Conservation (phyloP, 106 monocot genomes). For the Dendrobium huoshanense region DNA sequence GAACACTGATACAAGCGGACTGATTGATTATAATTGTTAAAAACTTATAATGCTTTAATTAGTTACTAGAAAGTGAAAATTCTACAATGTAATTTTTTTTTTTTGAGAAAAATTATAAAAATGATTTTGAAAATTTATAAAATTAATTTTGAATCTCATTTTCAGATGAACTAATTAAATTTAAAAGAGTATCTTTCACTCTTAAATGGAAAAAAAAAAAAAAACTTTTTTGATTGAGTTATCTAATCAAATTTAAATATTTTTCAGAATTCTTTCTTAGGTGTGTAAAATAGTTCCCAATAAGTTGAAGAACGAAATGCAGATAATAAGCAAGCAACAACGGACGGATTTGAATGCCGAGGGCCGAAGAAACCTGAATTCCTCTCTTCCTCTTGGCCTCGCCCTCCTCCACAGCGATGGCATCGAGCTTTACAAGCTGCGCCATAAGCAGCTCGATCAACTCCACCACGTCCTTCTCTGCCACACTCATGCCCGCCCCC, state of each 20-base stretch:
- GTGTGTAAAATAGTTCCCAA: too few relatives aligned
- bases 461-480: conserved; percentile 1
- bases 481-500: neutral
- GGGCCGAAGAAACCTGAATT: neutral
- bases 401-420: neutral
- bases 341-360: neutral
- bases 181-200: neutral
- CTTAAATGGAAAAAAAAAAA: neutral
- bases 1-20: neutral
- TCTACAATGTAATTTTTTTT: neutral
- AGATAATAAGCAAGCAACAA: neutral
- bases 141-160: too few relatives aligned
- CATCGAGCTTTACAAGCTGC: conserved; percentile 1
- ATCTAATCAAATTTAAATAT: neutral
- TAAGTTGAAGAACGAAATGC: neutral
- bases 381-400: neutral
- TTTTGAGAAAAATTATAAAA: neutral
- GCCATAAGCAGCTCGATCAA: conserved; percentile 5
- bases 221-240: too few relatives aligned
- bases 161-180: too few relatives aligned
- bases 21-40: neutral
- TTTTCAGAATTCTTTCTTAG: neutral
- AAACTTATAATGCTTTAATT: neutral
- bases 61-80: neutral
- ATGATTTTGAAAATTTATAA: too few relatives aligned